These are phyloP conservation scores for Fusarium virguliforme DNA, from an alignment of 2,329 filamentous ascomycete species.

Conservation along the genomic window DNA sequence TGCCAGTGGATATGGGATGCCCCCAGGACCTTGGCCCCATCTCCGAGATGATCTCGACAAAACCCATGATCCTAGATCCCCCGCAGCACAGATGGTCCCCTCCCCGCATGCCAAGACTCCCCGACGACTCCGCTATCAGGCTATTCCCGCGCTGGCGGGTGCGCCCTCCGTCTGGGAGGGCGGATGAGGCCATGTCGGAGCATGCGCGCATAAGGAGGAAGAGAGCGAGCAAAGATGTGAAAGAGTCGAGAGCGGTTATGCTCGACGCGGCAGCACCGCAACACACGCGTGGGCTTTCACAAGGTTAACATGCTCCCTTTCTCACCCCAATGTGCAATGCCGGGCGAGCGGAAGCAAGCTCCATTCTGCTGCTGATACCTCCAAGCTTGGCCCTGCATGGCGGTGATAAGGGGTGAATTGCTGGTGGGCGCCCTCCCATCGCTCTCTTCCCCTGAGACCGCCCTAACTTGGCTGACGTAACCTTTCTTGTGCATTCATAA, in stretches of 20 bases:
- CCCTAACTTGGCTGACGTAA: conserved; percentile 18
- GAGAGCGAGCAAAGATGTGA: neutral
- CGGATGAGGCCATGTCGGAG: neutral
- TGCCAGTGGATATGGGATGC: neutral
- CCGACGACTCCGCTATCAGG: conserved; percentile 18
- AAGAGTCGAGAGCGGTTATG: conserved; percentile 23
- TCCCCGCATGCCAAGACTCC: conserved; percentile 36
- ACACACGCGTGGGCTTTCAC: conserved; percentile 22
- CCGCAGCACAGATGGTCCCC: conserved; percentile 17
- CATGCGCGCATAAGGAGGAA: neutral
- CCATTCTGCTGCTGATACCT: conserved; percentile 3
- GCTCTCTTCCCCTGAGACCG: conserved; percentile 6
- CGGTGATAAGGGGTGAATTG: conserved; percentile 2
- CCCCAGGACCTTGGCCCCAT: conserved; percentile 6
- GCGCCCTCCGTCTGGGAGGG: conserved; percentile 3
- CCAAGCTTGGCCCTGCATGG: conserved; percentile 28
- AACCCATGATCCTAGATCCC: conserved; percentile 22
- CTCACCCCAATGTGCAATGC: conserved; percentile 3
- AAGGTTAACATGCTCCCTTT: neutral
- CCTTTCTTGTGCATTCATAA: neutral
- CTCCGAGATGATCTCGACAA: conserved; percentile 20
- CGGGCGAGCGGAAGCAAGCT: conserved; percentile 31
- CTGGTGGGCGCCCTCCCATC: neutral
- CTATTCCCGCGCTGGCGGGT: neutral
- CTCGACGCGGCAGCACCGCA: conserved; percentile 10